Percentiles rank a stretch among this genome's conserved stretches.
Evolutionary conservation across 352 stramenopile species (phyloP).

Genomic region (Pythium insidiosum): DNA sequence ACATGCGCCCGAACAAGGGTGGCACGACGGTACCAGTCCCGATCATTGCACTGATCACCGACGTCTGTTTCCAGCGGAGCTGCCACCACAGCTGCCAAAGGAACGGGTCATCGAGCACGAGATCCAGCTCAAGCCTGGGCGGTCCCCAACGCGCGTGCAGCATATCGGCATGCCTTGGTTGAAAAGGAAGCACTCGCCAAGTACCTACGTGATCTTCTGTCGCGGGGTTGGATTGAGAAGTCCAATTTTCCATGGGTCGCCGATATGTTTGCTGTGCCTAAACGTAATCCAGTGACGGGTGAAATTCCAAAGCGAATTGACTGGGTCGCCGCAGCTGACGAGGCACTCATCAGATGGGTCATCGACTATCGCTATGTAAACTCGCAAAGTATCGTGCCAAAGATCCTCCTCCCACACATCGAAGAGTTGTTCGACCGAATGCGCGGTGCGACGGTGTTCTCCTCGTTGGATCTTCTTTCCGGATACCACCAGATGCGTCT

Average conservation of each 20-base stretch:
- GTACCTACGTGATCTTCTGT: constrained; percentile 9
- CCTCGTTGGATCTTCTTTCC: constrained; percentile 4
- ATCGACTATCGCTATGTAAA: constrained; percentile 6
- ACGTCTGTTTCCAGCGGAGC: too few species aligned
- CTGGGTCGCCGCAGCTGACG: constrained; percentile 1
- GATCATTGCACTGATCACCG: too few species aligned
- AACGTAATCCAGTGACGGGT: constrained; percentile 7
- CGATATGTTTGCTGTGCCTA: constrained; percentile 17
- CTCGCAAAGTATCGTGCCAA: neutral
- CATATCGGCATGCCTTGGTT: neutral
- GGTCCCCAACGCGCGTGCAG: neutral
- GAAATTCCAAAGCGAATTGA: constrained; percentile 3
- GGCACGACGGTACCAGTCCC: too few species aligned
- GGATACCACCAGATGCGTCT: constrained; percentile 13
- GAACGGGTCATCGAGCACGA: neutral
- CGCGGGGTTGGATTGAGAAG: constrained; percentile 13
- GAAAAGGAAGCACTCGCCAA: constrained; percentile 3
- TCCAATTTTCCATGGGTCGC: constrained; percentile 10
- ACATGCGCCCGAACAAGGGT: too few species aligned
- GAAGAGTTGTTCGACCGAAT: neutral
- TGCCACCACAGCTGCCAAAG: too few species aligned
- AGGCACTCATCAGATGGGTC: constrained; percentile 5
- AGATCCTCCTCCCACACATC: neutral
- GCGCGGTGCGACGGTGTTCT: neutral
- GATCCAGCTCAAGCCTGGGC: neutral